Evolutionary conservation across 768 basidiomycete species (phyloP), one percentile per base, ranked within the genome.

Genomic region (Pilatotrama ljubarskyi): DNA sequence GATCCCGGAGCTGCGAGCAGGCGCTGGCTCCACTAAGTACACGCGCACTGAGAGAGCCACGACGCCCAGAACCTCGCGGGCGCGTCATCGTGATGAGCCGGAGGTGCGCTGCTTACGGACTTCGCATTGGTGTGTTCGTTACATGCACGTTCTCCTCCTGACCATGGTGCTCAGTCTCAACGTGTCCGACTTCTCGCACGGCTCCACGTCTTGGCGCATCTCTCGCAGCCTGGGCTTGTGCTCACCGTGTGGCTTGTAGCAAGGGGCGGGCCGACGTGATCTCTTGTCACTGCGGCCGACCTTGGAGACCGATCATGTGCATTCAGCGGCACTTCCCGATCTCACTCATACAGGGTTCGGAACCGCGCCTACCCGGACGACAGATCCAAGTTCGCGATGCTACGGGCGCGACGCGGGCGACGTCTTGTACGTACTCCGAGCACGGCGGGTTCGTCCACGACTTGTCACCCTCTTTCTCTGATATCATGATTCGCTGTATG

Each of bases 241-340:
- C 10, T 40, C 14, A 13, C 14, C 38, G 13, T 40, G 13, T 40
- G 38, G 26, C 26, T 17, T 29, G 46, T 29, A 8, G 26, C 35
- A 37, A 49, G 10, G 48, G n/a, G 38, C n/a, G 18, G 7, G 29
- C 32, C 41, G 25, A 25, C 43, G 15, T 41, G 18, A n/a, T 38
- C 20, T 25, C 32, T 15, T 49, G 55, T 42, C 55, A 40, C 29
- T 32, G 17, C 18, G 38, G 25, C 4, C 26, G 49, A 13, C 50
- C 51, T 52, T 59, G 51, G 58, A 26, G 40, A 59, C 58, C 58
- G 58, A 59, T 59, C 58, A 59, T 50, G 58, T 37, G 52, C 58
- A 14, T 29, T 14, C 17, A 25, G 15, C 13, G 25, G 22, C 40
- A n/a, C 17, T 29, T 43, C 42, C 24, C 17, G 29, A 51, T 49